These are phyloP conservation scores for Ligustrum vulgare DNA, from an alignment of 257 asterid species.

Conservation along the genomic window DNA sequence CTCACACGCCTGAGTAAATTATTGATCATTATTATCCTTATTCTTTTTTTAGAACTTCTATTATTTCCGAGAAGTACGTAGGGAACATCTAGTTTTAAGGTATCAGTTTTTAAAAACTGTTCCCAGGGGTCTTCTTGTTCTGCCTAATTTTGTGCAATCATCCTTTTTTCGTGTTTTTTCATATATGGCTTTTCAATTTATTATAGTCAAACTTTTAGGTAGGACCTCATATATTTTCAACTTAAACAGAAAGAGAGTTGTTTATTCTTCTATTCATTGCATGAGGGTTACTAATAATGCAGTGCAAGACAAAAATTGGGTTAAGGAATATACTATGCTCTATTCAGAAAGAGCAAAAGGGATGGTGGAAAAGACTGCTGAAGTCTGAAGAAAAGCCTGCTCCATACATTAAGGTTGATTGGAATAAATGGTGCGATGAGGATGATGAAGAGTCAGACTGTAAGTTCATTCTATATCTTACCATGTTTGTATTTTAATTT, in stretches of 20 bases:
- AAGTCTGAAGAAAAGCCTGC: conserved; percentile 80
- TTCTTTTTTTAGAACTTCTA: neutral
- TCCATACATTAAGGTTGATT: conserved; percentile 81
- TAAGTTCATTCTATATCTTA: conserved; percentile 42
- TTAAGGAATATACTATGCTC: conserved; percentile 74
- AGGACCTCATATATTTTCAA: conserved; percentile 8
- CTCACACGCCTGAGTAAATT: neutral
- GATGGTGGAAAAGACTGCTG: conserved; percentile 84
- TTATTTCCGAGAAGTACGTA: neutral
- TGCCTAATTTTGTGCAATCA: neutral
- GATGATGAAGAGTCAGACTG: conserved; percentile 78
- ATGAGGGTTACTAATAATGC: conserved; percentile 31
- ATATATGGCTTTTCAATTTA: conserved; percentile 11
- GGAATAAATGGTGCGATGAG: conserved; percentile 93
- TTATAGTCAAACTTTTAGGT: neutral
- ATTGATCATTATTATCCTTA: neutral
- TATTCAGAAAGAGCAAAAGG: conserved; percentile 63
- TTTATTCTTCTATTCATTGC: neutral
- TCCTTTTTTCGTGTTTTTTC: conserved; percentile 1
- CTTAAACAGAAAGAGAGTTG: neutral
- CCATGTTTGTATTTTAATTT: conserved; percentile 1
- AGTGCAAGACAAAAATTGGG: conserved; percentile 73
- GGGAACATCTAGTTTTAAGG: neutral
- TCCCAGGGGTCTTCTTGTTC: neutral
- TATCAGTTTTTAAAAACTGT: neutral